Evolutionary conservation across 73 alveolate species (phyloP).

Genomic region (Tetrahymena malaccensis): DNA sequence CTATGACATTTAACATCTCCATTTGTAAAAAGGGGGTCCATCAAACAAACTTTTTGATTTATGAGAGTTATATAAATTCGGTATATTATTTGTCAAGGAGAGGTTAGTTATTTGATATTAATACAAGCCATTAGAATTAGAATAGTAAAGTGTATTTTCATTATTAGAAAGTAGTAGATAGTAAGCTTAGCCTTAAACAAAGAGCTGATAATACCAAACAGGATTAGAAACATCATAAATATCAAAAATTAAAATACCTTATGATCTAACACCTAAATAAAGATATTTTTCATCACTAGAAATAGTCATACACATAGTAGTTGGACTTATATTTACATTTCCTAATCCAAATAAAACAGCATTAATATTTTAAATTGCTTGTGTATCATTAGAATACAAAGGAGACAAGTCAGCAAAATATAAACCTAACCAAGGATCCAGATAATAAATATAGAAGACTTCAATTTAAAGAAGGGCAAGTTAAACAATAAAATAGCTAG

Average conservation of each 20-base stretch:
- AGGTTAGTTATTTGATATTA: background rate
- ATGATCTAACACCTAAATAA: background rate
- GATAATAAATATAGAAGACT: background rate
- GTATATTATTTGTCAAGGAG: background rate
- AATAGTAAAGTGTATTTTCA: background rate
- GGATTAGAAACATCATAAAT: background rate
- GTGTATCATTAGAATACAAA: background rate
- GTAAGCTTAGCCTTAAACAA: background rate
- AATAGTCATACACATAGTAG: background rate
- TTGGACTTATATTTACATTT: background rate
- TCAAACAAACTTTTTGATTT: background rate
- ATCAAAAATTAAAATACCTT: background rate
- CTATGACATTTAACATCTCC: background rate
- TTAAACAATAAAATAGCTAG: background rate
- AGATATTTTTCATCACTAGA: background rate
- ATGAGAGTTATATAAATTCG: background rate
- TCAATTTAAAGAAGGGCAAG: background rate
- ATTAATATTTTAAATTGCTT: background rate
- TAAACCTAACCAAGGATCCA: background rate
- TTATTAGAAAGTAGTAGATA: background rate
- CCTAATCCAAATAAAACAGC: background rate
- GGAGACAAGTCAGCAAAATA: background rate
- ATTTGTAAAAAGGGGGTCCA: background rate
- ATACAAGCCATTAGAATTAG: background rate
- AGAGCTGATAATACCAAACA: background rate